A percentile compares a stretch with the other conserved stretches of the same genome.
phyloP scores from a whole-genome alignment of 2,329 filamentous ascomycete genomes.

The Talaromyces funiculosus region DNA sequence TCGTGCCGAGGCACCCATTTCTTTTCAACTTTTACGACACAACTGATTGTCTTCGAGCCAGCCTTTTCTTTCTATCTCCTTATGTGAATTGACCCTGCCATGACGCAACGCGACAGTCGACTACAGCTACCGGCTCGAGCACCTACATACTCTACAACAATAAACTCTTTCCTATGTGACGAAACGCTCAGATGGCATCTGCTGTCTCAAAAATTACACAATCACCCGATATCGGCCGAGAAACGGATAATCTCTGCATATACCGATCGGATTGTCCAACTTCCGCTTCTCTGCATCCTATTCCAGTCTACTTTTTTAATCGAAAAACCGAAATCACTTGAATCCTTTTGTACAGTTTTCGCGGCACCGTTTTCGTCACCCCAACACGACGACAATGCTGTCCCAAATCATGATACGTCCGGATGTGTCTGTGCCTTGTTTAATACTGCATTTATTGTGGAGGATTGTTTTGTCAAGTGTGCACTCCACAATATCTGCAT shows the following conservation, averaged over 20 bases:
- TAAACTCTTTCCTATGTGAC: constrained; percentile 11
- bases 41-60: constrained; percentile 29
- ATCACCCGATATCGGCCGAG: background rate
- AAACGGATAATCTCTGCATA: background rate
- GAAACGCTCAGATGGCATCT: background rate
- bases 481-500: background rate
- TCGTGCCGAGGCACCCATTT: background rate
- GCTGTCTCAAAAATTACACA: background rate
- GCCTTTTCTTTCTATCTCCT: background rate
- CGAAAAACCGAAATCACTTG: background rate
- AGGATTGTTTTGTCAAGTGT: background rate
- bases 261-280: background rate
- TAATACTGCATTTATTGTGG: constrained; percentile 3
- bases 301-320: constrained; percentile 12
- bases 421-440: background rate
- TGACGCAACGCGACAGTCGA: constrained; percentile 3
- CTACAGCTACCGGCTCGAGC: background rate
- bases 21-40: constrained; percentile 1
- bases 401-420: background rate
- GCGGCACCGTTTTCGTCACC: background rate
- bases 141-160: background rate
- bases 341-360: constrained; percentile 11
- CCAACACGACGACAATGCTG: background rate
- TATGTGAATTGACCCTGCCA: constrained; percentile 13
- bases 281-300: constrained; percentile 4